These are phyloP conservation scores for Epichloe uncinata DNA, from an alignment of 2,329 filamentous ascomycete genomes.

Conservation along the genomic window DNA sequence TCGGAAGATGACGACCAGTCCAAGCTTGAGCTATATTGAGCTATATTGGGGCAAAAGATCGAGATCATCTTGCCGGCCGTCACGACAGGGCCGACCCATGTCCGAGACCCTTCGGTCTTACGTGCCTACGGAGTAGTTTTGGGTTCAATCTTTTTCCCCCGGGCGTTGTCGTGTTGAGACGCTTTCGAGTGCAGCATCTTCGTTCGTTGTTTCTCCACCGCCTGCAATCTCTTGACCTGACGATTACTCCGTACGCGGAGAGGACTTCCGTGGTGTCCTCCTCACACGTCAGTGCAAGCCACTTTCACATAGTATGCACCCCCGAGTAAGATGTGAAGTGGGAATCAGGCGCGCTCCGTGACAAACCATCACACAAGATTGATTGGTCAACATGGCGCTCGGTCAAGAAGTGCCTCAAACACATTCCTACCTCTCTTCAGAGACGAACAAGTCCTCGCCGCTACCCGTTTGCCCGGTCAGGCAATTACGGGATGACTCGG, in stretches of 20 bases:
- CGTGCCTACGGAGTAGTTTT: background rate
- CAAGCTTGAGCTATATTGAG: background rate
- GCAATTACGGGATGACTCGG: background rate
- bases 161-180: background rate
- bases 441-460: background rate
- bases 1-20: background rate
- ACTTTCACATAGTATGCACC: background rate
- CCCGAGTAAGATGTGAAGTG: background rate
- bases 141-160: background rate
- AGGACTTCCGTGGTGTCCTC: background rate
- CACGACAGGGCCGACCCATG: background rate
- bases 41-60: background rate
- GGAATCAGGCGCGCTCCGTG: background rate
- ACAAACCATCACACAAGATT: constrained; percentile 3
- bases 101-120: background rate
- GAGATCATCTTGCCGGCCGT: background rate
- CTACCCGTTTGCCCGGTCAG: background rate
- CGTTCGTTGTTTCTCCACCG: background rate
- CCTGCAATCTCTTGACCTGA: background rate
- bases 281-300: constrained; percentile 1
- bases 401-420: constrained; percentile 3
- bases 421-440: background rate
- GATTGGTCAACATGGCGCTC: constrained; percentile 1
- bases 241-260: background rate
- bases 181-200: background rate